These are phyloP conservation scores for Chlorella sorokiniana DNA, from an alignment of 139 green algal species.

Conservation along the genomic window DNA sequence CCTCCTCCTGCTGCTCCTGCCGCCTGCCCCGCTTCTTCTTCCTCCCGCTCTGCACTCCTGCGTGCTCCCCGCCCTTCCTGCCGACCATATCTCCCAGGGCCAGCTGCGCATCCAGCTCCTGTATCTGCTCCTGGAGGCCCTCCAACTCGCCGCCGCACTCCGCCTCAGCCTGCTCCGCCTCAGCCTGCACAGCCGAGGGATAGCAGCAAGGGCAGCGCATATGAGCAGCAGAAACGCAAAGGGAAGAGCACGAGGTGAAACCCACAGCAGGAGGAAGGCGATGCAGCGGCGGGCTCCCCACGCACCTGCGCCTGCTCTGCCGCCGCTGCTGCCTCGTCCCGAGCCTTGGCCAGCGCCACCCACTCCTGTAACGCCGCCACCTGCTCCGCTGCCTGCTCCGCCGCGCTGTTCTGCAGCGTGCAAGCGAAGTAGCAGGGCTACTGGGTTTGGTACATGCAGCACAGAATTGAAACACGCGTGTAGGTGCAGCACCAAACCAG, in stretches of 20 bases:
- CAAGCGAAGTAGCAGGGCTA: not conserved
- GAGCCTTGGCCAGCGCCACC: slow-evolving; percentile 16
- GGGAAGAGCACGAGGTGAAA: too few relatives aligned
- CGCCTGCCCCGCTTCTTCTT: not conserved
- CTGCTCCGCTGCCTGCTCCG: not conserved
- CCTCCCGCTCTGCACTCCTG: too few relatives aligned
- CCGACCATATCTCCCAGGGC: slow-evolving; percentile 5
- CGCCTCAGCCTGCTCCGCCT: slow-evolving; percentile 14
- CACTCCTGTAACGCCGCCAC: slow-evolving; percentile 27
- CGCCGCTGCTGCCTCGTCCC: slow-evolving; percentile 8
- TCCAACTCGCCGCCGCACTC: slow-evolving; percentile 26
- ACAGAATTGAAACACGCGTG: not conserved
- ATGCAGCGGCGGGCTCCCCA: not conserved
- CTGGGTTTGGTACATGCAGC: not conserved
- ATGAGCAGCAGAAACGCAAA: not conserved
- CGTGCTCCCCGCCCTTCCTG: not conserved
- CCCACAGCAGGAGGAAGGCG: not conserved
- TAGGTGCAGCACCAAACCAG: not conserved
- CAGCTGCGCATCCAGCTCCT: slow-evolving; percentile 42
- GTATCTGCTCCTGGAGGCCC: slow-evolving; percentile 28
- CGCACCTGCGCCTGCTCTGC: slow-evolving; percentile 8
- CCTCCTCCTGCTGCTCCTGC: not conserved
- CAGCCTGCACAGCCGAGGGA: not conserved
- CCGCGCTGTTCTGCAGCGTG: slow-evolving; percentile 9
- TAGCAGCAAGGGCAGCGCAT: not conserved